Evolutionary conservation across 2,329 filamentous ascomycete genomes (phyloP).

Genomic region (Fusarium clavum): DNA sequence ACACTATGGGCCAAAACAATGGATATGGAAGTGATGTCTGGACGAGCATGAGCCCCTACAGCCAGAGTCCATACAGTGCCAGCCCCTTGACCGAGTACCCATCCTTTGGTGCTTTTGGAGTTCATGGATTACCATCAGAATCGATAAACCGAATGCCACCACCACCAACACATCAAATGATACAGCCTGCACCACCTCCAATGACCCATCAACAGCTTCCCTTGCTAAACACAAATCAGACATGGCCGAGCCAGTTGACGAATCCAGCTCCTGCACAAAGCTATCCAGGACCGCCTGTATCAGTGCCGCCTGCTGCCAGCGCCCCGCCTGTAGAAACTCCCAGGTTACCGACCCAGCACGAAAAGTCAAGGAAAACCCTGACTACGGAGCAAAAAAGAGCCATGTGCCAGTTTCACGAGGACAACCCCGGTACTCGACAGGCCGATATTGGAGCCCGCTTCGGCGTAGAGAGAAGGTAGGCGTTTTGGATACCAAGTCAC

Average conservation of each 20-base stretch:
- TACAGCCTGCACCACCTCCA: constrained; percentile 50
- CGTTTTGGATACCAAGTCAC: constrained; percentile 19
- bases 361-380: constrained; percentile 83
- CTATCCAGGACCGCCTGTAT: constrained; percentile 69
- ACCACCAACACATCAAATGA: constrained; percentile 55
- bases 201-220: constrained; percentile 71
- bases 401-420: constrained; percentile 95
- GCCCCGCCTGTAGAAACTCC: constrained; percentile 56
- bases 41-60: constrained; percentile 71
- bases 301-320: constrained; percentile 68
- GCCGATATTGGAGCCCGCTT: constrained; percentile 96
- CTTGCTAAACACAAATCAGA: constrained; percentile 71
- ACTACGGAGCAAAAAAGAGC: constrained; percentile 89
- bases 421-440: constrained; percentile 91
- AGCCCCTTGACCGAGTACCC: constrained; percentile 75
- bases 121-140: constrained; percentile 64
- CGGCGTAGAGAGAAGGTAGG: constrained; percentile 96
- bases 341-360: constrained; percentile 55
- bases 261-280: constrained; percentile 67
- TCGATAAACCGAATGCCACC: constrained; percentile 66
- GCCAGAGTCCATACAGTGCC: constrained; percentile 65
- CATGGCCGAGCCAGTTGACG: constrained; percentile 86
- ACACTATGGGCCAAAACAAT: constrained; percentile 48
- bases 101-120: constrained; percentile 66
- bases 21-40: constrained; percentile 60